These are phyloP conservation scores for Podaxis sp. DNA, from an alignment of 768 basidiomycete genomes.

Conservation along the genomic window DNA sequence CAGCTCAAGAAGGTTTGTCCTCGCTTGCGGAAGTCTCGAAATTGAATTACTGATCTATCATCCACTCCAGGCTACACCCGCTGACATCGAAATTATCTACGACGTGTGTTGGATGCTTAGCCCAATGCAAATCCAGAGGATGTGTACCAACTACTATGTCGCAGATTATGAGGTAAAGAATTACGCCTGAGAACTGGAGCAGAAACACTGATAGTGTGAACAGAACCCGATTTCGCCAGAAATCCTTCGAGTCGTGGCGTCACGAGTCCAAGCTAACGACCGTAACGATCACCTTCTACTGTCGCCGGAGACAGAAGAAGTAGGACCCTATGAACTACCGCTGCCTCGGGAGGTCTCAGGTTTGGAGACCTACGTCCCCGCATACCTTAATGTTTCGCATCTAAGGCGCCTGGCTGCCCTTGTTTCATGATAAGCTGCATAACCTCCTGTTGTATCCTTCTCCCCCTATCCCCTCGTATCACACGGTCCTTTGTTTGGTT, in stretches of 20 bases:
- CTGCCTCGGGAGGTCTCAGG: slow-evolving; percentile 93
- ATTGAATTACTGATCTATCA: slow-evolving; percentile 14
- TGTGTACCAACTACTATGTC: slow-evolving; percentile 98
- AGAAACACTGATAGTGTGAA: slow-evolving; percentile 8
- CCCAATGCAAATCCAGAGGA: slow-evolving; percentile 98
- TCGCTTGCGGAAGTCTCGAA: neutral
- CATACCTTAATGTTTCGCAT: slow-evolving; percentile 88
- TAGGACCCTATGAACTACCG: slow-evolving; percentile 92
- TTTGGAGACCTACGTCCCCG: slow-evolving; percentile 94
- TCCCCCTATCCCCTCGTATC: slow-evolving; percentile 16
- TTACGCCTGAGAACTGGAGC: neutral
- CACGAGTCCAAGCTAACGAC: slow-evolving; percentile 93
- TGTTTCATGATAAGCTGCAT: slow-evolving; percentile 54
- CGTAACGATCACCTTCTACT: slow-evolving; percentile 96
- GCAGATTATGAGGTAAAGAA: slow-evolving; percentile 91
- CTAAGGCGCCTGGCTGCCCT: slow-evolving; percentile 84
- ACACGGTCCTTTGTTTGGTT: slow-evolving; percentile 33
- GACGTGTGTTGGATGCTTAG: slow-evolving; percentile 99
- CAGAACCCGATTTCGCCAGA: slow-evolving; percentile 97
- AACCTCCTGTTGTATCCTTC: slow-evolving; percentile 20
- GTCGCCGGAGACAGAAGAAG: slow-evolving; percentile 95
- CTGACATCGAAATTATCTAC: slow-evolving; percentile 98
- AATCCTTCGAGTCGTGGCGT: slow-evolving; percentile 94
- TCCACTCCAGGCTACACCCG: slow-evolving; percentile 72
- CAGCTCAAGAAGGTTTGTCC: slow-evolving; percentile 89